phyloP scores from a whole-genome alignment of 2,329 filamentous ascomycete genomes.

The Claviceps monticola region DNA sequence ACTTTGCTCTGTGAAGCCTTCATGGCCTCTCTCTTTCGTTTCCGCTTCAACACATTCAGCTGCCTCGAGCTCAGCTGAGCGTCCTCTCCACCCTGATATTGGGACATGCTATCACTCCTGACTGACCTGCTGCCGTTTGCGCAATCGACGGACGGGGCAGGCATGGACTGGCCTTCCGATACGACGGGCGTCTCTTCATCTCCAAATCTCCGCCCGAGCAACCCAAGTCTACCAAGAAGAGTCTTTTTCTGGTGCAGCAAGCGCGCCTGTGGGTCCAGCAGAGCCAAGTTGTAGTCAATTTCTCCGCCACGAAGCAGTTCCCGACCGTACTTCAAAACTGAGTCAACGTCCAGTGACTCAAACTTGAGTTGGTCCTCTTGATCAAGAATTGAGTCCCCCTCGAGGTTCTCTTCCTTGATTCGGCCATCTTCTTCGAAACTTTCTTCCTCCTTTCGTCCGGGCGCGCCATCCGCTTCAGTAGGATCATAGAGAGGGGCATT shows the following conservation, averaged over 20 bases:
- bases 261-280: slow-evolving; percentile 67
- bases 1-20: slow-evolving; percentile 77
- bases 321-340: slow-evolving; percentile 71
- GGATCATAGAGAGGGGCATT: slow-evolving; percentile 83
- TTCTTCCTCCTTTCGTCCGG: slow-evolving; percentile 28
- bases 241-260: slow-evolving; percentile 84
- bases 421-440: slow-evolving; percentile 20
- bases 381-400: slow-evolving; percentile 26
- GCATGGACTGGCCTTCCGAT: slow-evolving; percentile 30
- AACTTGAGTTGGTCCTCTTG: slow-evolving; percentile 56
- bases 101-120: slow-evolving; percentile 23
- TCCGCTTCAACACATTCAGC: slow-evolving; percentile 86
- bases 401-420: slow-evolving; percentile 50
- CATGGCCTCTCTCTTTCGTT: slow-evolving; percentile 80
- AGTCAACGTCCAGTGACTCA: slow-evolving; percentile 60
- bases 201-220: slow-evolving; percentile 72
- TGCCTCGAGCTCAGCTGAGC: slow-evolving; percentile 77
- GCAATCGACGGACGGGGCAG: slow-evolving; percentile 31
- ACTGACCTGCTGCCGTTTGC: slow-evolving; percentile 19
- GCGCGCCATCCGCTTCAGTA: slow-evolving; percentile 53
- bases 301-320: slow-evolving; percentile 73
- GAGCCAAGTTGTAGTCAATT: slow-evolving; percentile 72
- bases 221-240: slow-evolving; percentile 64
- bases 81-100: slow-evolving; percentile 42
- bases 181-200: slow-evolving; percentile 60